These are phyloP conservation scores for Tolypocladium nubicola DNA, from an alignment of 2,329 filamentous ascomycete species.

Conservation along the genomic window DNA sequence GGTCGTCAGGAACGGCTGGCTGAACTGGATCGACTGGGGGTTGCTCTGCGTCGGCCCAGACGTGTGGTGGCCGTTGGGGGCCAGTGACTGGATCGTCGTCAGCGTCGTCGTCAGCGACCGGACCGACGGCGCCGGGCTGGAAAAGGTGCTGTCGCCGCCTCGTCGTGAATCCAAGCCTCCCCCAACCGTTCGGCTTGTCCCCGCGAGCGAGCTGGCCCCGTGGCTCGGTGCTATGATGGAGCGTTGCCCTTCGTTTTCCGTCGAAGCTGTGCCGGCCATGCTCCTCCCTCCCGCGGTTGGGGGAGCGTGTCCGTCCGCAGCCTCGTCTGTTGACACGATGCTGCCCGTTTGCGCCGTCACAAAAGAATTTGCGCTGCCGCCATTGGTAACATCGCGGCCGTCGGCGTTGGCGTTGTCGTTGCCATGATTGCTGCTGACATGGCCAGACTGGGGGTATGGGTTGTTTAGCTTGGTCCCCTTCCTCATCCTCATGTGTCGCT, in stretches of 20 bases:
- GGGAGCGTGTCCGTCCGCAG: constrained; percentile 47
- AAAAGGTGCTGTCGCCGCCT: constrained; percentile 68
- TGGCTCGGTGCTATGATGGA: constrained; percentile 73
- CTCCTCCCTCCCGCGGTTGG: constrained; percentile 59
- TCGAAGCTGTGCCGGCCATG: constrained; percentile 70
- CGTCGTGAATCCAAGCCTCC: constrained; percentile 57
- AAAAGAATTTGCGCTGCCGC: constrained; percentile 42
- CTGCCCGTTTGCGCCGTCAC: constrained; percentile 46
- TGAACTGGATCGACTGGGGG: constrained; percentile 48
- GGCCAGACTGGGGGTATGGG: constrained; percentile 80
- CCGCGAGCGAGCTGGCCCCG: constrained; percentile 52
- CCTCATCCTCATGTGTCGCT: constrained; percentile 39
- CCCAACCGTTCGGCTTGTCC: constrained; percentile 61
- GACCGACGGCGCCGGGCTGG: constrained; percentile 70
- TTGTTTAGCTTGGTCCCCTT: constrained; percentile 63
- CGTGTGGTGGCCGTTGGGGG: constrained; percentile 39
- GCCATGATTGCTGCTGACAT: constrained; percentile 23
- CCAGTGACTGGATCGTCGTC: constrained; percentile 72
- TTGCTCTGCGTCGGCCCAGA: constrained; percentile 24
- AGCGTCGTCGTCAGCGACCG: constrained; percentile 74
- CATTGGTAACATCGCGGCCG: constrained; percentile 12
- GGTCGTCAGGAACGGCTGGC: constrained; percentile 52
- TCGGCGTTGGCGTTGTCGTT: constrained; percentile 11
- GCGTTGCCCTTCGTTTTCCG: constrained; percentile 63
- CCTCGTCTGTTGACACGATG: constrained; percentile 45